Evolutionary conservation across 2,329 filamentous ascomycete genomes (phyloP), one percentile per base, ranked within the genome.

Genomic region (Paramyrothecium roridum): DNA sequence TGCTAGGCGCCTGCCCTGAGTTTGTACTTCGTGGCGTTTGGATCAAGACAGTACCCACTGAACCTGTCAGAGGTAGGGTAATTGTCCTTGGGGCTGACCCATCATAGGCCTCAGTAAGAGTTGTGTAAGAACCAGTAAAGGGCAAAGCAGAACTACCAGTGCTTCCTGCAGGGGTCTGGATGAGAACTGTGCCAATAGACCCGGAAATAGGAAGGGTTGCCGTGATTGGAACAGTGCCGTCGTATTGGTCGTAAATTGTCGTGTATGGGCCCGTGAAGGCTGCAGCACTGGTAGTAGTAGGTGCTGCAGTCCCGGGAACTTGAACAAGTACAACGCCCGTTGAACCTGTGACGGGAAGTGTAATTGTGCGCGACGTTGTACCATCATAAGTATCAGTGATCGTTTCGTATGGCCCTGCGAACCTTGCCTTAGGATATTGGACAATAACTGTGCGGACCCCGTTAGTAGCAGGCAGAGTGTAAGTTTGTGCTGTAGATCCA

Each of bases 381-480:
- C 49, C 49, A 19, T 51, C 49, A 21, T 54, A 54, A 3, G 33
- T 48, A 17, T 54, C 48, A 10, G n/a, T 6, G 34, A 51, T 30
- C 22, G 53, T 51, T 30, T 48, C 50, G 21, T 45, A 59, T 10
- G 55, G 53, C 1, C 55, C 55, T 8, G n/a, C 49, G 45, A 56
- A 57, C 17, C 2, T 20, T 17, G 17, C 17, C 8, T 37, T 11
- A 34, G 49, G 49, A 6, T 6, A 13, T 40, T 22, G 49, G 40
- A 51, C 17, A 20, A 51, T 51, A 10, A 51, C 30, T 40, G 30
- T 51, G 8, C 26, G 30, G 2, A 40, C 21, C 4, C 49, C 49
- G 2, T 19, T 40, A 22, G 26, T 51, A 10, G 8, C 49, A 13
- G 49, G 19, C 3, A 51, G 16, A 6, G 49, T 51, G 11, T 40